phyloP scores from a whole-genome alignment of 768 basidiomycete genomes.

The Kwoniella mangroviensis region DNA sequence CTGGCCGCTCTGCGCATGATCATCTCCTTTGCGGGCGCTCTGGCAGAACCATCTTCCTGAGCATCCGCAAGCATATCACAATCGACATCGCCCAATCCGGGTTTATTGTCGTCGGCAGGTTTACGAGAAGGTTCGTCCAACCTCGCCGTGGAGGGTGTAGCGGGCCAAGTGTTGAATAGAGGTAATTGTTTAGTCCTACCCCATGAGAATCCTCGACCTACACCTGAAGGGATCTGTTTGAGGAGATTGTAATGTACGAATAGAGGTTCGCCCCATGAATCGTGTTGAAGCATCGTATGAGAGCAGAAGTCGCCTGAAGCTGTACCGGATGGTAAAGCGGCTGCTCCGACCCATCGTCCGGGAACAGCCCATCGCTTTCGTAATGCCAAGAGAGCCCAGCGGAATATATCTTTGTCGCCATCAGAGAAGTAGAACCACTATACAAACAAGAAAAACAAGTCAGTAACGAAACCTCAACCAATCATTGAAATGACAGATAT shows the following conservation, averaged over 20 bases:
- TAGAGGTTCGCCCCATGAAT: slow-evolving; percentile 47
- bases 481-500: too few species aligned
- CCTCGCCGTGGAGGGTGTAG: slow-evolving; percentile 37
- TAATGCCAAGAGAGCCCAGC: slow-evolving; percentile 59
- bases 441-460: too few species aligned
- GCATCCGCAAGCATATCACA: slow-evolving; percentile 56
- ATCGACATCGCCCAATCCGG: slow-evolving; percentile 51
- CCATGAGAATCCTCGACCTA: slow-evolving; percentile 52
- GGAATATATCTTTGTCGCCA: slow-evolving; percentile 59
- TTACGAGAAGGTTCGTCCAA: slow-evolving; percentile 32
- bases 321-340: slow-evolving; percentile 54
- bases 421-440: slow-evolving; percentile 60
- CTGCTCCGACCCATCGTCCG: slow-evolving; percentile 60
- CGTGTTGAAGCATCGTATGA: slow-evolving; percentile 58
- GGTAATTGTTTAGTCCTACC: slow-evolving; percentile 53
- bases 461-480: too few species aligned
- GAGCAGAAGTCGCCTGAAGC: slow-evolving; percentile 41
- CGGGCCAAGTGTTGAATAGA: slow-evolving; percentile 46
- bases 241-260: slow-evolving; percentile 60
- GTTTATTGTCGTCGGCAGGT: slow-evolving; percentile 34
- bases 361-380: slow-evolving; percentile 62
- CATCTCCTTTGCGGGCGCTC: slow-evolving; percentile 46
- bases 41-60: slow-evolving; percentile 43
- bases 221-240: slow-evolving; percentile 58
- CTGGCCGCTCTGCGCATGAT: slow-evolving; percentile 48